These are phyloP conservation scores for Phylloporus sp. DNA, from an alignment of 1,284 basidiomycete genomes.

Conservation along the genomic window DNA sequence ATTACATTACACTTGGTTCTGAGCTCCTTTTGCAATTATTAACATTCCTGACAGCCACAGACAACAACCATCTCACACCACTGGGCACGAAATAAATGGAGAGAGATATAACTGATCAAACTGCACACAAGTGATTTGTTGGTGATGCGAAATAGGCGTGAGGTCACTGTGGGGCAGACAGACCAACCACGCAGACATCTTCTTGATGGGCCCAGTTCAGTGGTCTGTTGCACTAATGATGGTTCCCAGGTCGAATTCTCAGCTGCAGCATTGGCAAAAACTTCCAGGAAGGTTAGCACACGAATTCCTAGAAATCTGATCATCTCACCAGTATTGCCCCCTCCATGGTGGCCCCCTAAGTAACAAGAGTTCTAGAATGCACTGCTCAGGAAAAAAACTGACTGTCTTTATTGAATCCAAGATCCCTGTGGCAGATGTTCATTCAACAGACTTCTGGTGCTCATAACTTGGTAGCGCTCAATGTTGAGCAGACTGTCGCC, in stretches of 20 bases:
- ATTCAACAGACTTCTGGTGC: constrained; percentile 2
- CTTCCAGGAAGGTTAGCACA: constrained; percentile 17
- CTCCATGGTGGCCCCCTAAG: neutral
- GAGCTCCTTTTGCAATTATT: constrained; percentile 16
- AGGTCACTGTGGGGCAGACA: neutral
- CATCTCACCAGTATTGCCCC: constrained; percentile 9
- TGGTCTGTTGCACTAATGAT: constrained; percentile 25
- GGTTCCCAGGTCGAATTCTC: constrained; percentile 26
- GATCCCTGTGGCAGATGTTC: constrained; percentile 29
- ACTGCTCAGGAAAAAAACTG: constrained; percentile 1
- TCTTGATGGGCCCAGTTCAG: constrained; percentile 6
- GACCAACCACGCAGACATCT: neutral
- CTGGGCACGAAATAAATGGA: neutral
- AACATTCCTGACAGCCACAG: constrained; percentile 14
- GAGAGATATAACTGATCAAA: neutral
- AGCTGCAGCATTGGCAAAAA: constrained; percentile 17
- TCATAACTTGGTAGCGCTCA: constrained; percentile 4
- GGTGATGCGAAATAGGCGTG: neutral
- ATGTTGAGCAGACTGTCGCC: neutral
- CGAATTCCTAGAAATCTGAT: constrained; percentile 24
- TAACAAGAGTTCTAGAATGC: neutral
- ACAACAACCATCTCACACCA: neutral
- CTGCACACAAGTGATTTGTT: neutral
- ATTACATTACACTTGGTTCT: constrained; percentile 25
- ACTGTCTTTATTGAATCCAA: constrained; percentile 2